Percentiles rank a stretch among this genome's conserved stretches.
Conservation (phyloP, 805 yeast species). For the Starmerella lactis-condensi region DNA sequence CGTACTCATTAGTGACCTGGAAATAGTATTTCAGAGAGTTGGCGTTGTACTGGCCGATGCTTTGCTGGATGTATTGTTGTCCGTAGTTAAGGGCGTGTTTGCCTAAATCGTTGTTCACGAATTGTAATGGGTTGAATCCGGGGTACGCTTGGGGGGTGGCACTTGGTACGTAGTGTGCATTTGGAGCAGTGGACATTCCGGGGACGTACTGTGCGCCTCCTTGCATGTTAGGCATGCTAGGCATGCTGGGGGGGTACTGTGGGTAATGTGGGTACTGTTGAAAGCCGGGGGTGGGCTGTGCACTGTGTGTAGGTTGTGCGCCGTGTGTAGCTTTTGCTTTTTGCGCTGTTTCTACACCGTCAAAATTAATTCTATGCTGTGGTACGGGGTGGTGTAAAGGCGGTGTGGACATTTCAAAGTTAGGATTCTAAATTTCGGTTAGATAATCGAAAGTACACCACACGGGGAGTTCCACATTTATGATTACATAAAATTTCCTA, state of each 20-base stretch:
- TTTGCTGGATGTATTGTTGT: slow-evolving; percentile 59
- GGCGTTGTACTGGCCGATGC: slow-evolving; percentile 34
- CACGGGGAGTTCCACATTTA: too few relatives aligned
- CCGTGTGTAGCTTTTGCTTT: slow-evolving; percentile 1
- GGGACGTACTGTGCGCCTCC: slow-evolving; percentile 18
- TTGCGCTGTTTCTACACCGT: slow-evolving; percentile 8
- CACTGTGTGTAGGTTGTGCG: slow-evolving; percentile 13
- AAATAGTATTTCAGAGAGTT: slow-evolving; percentile 65
- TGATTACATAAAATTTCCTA: too few relatives aligned
- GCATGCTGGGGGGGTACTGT: neutral
- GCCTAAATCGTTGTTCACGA: slow-evolving; percentile 65
- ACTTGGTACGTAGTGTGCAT: slow-evolving; percentile 14
- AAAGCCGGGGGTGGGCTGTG: slow-evolving; percentile 2
- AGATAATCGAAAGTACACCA: too few relatives aligned
- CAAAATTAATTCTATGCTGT: slow-evolving; percentile 28
- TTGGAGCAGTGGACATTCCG: slow-evolving; percentile 15
- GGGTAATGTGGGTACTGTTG: neutral
- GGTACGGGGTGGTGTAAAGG: slow-evolving; percentile 30
- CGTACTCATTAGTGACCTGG: slow-evolving; percentile 80
- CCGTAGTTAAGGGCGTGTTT: slow-evolving; percentile 68
- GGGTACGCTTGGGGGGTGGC: slow-evolving; percentile 5
- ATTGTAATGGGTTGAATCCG: slow-evolving; percentile 35
- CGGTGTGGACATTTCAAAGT: slow-evolving; percentile 18
- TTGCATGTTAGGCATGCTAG: slow-evolving; percentile 10
- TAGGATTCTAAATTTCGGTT: slow-evolving; percentile 4